A percentile compares a stretch with the other conserved stretches of the same genome.
Evolutionary conservation across 2,329 filamentous ascomycete genomes (phyloP).

Genomic region (Podosphaera xanthii): DNA sequence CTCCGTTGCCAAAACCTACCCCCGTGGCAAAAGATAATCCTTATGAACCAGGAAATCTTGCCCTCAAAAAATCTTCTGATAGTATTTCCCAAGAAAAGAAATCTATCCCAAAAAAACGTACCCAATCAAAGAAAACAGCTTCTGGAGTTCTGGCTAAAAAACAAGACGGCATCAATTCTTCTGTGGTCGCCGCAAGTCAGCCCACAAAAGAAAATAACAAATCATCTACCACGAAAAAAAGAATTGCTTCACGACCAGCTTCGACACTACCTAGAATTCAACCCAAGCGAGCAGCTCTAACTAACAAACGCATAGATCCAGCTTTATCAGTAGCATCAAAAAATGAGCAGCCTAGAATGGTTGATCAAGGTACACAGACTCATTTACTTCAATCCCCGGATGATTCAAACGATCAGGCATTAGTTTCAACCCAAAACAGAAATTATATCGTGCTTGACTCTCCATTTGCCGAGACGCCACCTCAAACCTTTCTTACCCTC

Average conservation of each 20-base stretch:
- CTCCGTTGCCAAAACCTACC: conserved; percentile 11
- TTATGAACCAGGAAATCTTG: background rate
- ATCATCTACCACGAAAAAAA: background rate
- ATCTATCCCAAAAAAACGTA: background rate
- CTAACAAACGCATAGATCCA: conserved; percentile 2
- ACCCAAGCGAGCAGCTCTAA: background rate
- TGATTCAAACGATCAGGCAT: background rate
- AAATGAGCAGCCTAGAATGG: conserved; percentile 13
- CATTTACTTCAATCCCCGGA: background rate
- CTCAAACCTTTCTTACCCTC: conserved; percentile 6
- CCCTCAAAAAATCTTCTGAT: background rate
- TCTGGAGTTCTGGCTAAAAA: too few relatives aligned
- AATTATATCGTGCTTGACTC: background rate
- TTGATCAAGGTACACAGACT: conserved; percentile 14
- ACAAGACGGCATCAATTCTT: background rate
- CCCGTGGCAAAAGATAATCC: conserved; percentile 3
- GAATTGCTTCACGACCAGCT: conserved; percentile 2
- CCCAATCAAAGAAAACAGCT: background rate
- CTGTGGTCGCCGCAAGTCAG: background rate
- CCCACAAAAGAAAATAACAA: background rate
- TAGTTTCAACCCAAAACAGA: background rate
- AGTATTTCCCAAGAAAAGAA: background rate
- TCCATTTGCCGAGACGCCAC: conserved; percentile 4
- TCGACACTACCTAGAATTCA: background rate
- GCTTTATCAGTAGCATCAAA: conserved; percentile 1